phyloP scores from a whole-genome alignment of 78 protist species.

The Mantamonas sphyraenae region DNA sequence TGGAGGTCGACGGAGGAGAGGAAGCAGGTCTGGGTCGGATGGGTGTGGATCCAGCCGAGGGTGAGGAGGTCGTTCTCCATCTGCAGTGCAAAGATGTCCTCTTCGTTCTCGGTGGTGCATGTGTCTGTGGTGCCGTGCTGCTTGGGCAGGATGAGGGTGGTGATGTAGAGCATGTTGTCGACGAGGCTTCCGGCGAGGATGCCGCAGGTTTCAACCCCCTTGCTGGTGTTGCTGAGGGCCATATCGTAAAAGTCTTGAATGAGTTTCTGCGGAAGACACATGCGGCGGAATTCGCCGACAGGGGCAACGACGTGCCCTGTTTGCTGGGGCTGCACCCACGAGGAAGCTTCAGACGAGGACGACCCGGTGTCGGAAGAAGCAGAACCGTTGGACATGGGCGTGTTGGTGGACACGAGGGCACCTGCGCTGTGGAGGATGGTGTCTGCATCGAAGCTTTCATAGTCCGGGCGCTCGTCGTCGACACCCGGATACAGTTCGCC shows the following conservation, averaged over 20 bases:
- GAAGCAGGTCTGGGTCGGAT: conserved; percentile 61
- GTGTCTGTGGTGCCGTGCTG: conserved; percentile 64
- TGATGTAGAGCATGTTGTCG: conserved; percentile 36
- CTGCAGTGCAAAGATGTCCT: conserved; percentile 44
- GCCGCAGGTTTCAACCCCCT: conserved; percentile 51
- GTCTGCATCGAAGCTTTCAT: no score
- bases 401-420: no score
- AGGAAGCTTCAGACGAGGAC: no score
- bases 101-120: conserved; percentile 50
- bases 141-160: conserved; percentile 49
- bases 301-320: no score
- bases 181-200: conserved; percentile 45
- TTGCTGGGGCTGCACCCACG: no score
- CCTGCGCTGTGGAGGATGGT: no score
- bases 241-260: conserved; percentile 26
- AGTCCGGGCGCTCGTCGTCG: no score
- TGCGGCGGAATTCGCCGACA: background rate
- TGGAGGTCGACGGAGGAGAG: conserved; percentile 63
- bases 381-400: no score
- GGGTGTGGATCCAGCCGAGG: conserved; percentile 75
- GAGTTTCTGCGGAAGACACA: background rate
- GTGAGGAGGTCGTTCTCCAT: conserved; percentile 42
- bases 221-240: conserved; percentile 38
- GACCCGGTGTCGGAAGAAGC: no score
- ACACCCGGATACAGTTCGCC: no score